Conservation (phyloP, 2,329 filamentous ascomycete species). For the Colletotrichum scovillei region DNA sequence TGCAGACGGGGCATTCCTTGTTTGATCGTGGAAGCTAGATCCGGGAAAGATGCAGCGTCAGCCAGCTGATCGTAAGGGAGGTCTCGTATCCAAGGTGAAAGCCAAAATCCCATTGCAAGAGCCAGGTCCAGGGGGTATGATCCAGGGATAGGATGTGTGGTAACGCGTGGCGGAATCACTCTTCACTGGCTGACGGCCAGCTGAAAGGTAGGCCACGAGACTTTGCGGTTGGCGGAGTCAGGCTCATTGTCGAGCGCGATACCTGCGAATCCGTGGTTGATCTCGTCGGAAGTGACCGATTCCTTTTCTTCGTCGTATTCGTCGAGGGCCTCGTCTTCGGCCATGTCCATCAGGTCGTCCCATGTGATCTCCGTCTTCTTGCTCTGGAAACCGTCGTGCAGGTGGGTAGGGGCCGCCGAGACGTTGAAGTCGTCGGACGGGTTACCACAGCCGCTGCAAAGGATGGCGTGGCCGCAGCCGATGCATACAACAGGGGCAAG, state of each 20-base stretch:
- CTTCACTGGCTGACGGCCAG: slow-evolving; percentile 29
- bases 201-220: slow-evolving; percentile 31
- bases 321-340: slow-evolving; percentile 46
- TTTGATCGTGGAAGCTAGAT: slow-evolving; percentile 90
- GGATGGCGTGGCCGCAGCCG: slow-evolving; percentile 57
- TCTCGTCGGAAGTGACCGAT: slow-evolving; percentile 14
- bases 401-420: not conserved
- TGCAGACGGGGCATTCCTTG: slow-evolving; percentile 86
- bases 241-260: slow-evolving; percentile 15
- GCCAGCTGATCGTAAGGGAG: slow-evolving; percentile 46
- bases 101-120: slow-evolving; percentile 34
- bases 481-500: slow-evolving; percentile 53
- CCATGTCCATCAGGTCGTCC: slow-evolving; percentile 38
- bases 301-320: slow-evolving; percentile 53
- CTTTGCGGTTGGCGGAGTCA: not conserved
- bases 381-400: not conserved
- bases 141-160: not conserved
- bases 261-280: slow-evolving; percentile 16
- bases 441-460: slow-evolving; percentile 53
- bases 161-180: not conserved
- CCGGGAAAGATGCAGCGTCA: slow-evolving; percentile 52
- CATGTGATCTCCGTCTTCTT: slow-evolving; percentile 27
- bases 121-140: not conserved
- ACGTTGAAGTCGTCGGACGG: slow-evolving; percentile 36
- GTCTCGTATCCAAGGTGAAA: slow-evolving; percentile 36